Evolutionary conservation across 176 grass and related monocot species (phyloP).

Genomic region (Thalia dealbata): DNA sequence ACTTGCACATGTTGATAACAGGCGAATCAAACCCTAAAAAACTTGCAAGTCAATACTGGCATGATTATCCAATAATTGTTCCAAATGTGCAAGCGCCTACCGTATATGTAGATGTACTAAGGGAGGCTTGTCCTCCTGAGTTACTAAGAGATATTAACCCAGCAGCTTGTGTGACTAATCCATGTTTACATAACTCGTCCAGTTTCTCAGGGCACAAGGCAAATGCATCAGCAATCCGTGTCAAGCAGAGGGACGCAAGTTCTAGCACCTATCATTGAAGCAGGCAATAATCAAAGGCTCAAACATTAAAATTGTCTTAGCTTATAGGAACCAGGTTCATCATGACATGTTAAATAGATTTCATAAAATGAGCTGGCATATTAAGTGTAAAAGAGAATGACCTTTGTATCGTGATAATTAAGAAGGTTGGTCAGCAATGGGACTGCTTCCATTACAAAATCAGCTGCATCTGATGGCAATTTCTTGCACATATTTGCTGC

Average conservation of each 20-base stretch:
- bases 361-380: not conserved
- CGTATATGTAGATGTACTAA: constrained; percentile 80
- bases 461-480: constrained; percentile 80
- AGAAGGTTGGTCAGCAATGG: constrained; percentile 86
- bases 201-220: constrained; percentile 58
- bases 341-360: not conserved
- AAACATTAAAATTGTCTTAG: not conserved
- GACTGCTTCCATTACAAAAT: constrained; percentile 91
- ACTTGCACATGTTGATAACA: constrained; percentile 67
- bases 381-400: constrained; percentile 3
- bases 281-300: not conserved
- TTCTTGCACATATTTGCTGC: constrained; percentile 95
- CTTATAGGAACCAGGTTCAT: not conserved
- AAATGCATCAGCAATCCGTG: constrained; percentile 72
- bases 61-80: not conserved
- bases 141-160: constrained; percentile 60
- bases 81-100: constrained; percentile 15
- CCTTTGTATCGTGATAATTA: constrained; percentile 81
- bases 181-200: constrained; percentile 79
- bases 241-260: constrained; percentile 79
- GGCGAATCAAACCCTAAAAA: constrained; percentile 66
- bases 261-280: constrained; percentile 47
- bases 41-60: constrained; percentile 6
- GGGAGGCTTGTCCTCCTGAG: constrained; percentile 50
- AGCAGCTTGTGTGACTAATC: constrained; percentile 74